Base-by-base conservation (phyloP, 352 stramenopile species). In the Globisporangium sylvaticum region DNA sequence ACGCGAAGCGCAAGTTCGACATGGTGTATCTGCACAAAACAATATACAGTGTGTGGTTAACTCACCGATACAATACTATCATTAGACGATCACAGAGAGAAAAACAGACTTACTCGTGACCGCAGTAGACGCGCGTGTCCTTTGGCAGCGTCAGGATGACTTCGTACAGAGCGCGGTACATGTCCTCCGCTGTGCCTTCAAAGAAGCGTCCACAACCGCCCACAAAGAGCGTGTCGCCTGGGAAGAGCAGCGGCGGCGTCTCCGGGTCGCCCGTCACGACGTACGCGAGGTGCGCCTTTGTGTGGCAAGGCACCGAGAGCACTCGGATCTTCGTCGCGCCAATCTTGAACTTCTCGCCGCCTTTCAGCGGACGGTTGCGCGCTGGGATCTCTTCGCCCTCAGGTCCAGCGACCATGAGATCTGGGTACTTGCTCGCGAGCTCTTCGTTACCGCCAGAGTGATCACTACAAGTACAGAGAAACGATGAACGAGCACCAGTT, bases 1-100 rank as follows among this genome's bases (percentile, higher is more conserved):
- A 70, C 4, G 96, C 96, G 64, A 98, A 99, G 31, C 87, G 89
- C 24, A 97, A 77, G 77, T 99, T 99, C 50, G 83, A 83, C 80
- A 94, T 80, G 1, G 95, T 98, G 69, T 99, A 98, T 31, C 76
- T 83, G 24, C 20, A 14, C 18, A 66, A 15, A 57, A 27, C 24
- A 27, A 52, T 44, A 4, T 27, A 48, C 8, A 34, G n/a, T 63
- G 46, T 29, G 15, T 2, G 54, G 8, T 10, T 7, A 60, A 18
- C 22, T 12, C 34, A 29, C 1, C 37, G 31, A 5, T 14, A 5
- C 15, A 55, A 29, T 9, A 42, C 6, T 29, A 10, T 31, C 24
- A 50, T 24, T 6, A 9, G 18, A 55, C 25, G 14, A 37, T 46
- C 2, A 14, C 58, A 31, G 4, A 48, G 22, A 56, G 1, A 39